Evolutionary conservation across 352 stramenopile genomes (phyloP).

Genomic region (Phytophthora sp.): DNA sequence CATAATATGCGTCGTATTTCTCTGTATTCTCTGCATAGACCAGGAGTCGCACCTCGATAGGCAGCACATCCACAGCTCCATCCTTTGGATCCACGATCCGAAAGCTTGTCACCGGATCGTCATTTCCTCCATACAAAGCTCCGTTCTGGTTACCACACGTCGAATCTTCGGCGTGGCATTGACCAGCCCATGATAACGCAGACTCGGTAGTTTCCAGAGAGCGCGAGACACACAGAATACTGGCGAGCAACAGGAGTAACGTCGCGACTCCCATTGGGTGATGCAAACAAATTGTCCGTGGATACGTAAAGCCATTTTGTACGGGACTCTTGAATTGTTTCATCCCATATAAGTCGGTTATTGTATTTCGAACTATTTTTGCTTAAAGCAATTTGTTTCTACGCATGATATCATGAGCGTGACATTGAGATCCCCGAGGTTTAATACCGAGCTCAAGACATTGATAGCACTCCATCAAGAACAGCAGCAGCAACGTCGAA

Average conservation of each 20-base stretch:
- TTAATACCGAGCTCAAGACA: too few species aligned
- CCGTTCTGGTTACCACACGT: not conserved
- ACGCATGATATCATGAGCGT: too few species aligned
- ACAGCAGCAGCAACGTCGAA: too few species aligned
- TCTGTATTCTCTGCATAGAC: not conserved
- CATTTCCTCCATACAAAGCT: not conserved
- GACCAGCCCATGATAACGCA: not conserved
- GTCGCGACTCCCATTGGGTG: slow-evolving; percentile 9
- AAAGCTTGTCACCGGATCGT: slow-evolving; percentile 19
- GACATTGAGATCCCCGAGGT: too few species aligned
- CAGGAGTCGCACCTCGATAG: slow-evolving; percentile 6
- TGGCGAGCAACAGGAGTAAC: slow-evolving; percentile 7
- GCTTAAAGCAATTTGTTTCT: too few species aligned
- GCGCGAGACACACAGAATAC: not conserved
- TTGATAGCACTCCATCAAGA: too few species aligned
- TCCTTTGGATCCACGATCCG: slow-evolving; percentile 16
- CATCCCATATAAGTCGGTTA: too few species aligned
- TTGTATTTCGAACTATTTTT: too few species aligned
- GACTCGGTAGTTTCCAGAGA: not conserved
- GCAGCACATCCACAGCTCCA: slow-evolving; percentile 18
- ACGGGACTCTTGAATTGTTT: slow-evolving; percentile 9
- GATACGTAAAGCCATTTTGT: not conserved
- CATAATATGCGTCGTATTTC: slow-evolving; percentile 17
- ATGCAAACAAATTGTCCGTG: too few species aligned
- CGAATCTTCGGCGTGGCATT: not conserved